Conservation (phyloP, 2,329 filamentous ascomycete genomes). For the Xylaria hypoxylon region DNA sequence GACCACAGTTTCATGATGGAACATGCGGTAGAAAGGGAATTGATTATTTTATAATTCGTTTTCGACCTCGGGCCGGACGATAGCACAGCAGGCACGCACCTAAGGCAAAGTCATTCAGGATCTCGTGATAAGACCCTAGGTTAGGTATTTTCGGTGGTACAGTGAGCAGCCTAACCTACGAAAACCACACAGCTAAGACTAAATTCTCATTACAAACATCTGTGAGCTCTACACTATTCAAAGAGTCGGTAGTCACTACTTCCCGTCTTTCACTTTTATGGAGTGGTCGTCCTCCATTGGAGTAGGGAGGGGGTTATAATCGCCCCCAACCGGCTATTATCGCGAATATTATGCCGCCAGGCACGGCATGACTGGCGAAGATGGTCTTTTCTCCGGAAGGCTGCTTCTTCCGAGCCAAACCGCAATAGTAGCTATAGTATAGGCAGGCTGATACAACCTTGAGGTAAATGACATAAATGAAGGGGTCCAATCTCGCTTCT, state of each 20-base stretch:
- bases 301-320: neutral
- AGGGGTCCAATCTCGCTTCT: neutral
- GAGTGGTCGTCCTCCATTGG: neutral
- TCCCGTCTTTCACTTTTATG: neutral
- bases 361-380: slow-evolving; percentile 21
- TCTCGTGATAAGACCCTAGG: neutral
- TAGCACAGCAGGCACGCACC: neutral
- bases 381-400: slow-evolving; percentile 4
- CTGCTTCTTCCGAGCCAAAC: neutral
- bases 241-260: neutral
- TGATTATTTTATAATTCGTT: neutral
- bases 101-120: neutral
- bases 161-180: neutral
- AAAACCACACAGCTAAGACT: neutral
- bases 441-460: neutral
- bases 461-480: neutral
- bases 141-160: neutral
- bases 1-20: slow-evolving; percentile 8
- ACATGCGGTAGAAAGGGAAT: neutral
- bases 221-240: neutral
- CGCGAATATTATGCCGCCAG: slow-evolving; percentile 31
- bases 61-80: neutral
- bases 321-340: slow-evolving; percentile 31
- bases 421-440: neutral
- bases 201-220: neutral